A percentile compares a stretch with the other conserved stretches of the same genome.
Evolutionary conservation across 2,329 filamentous ascomycete genomes (phyloP).

Genomic region (Dryadomyces quercivorus): DNA sequence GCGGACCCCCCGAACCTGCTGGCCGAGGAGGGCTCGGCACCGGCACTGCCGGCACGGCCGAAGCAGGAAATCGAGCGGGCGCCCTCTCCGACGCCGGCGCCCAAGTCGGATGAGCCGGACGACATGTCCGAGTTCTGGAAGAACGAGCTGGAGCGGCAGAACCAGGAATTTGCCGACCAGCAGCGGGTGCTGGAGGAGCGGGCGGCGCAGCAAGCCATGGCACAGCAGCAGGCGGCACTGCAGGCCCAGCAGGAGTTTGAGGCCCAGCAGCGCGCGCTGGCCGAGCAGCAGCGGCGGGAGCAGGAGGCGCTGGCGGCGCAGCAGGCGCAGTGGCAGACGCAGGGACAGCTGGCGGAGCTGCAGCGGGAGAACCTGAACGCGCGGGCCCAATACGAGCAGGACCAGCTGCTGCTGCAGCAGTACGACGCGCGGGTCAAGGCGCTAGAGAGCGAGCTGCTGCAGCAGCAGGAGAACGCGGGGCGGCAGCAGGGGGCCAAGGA

Average conservation of each 20-base stretch:
- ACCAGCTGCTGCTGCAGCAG: conserved; percentile 93
- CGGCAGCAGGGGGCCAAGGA: conserved; percentile 85
- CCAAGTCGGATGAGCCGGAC: conserved; percentile 69
- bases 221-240: conserved; percentile 70
- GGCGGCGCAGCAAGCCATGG: conserved; percentile 66
- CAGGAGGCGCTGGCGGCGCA: conserved; percentile 83
- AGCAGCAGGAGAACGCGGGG: conserved; percentile 70
- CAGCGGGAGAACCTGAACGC: conserved; percentile 93
- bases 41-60: conserved; percentile 68
- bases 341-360: conserved; percentile 88
- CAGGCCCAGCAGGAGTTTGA: conserved; percentile 93
- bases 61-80: conserved; percentile 60
- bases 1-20: conserved; percentile 87
- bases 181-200: conserved; percentile 80
- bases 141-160: conserved; percentile 78
- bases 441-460: conserved; percentile 72
- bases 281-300: conserved; percentile 80
- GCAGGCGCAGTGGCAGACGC: conserved; percentile 86
- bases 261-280: conserved; percentile 77
- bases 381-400: conserved; percentile 88
- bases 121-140: conserved; percentile 99
- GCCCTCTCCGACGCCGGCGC: conserved; percentile 56
- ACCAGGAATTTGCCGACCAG: conserved; percentile 90
- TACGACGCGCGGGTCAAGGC: conserved; percentile 93
- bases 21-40: conserved; percentile 71